Evolutionary conservation across 495 filamentous ascomycete species (phyloP), one percentile per base, ranked within the genome.

Genomic region (Penicillium paradoxum): DNA sequence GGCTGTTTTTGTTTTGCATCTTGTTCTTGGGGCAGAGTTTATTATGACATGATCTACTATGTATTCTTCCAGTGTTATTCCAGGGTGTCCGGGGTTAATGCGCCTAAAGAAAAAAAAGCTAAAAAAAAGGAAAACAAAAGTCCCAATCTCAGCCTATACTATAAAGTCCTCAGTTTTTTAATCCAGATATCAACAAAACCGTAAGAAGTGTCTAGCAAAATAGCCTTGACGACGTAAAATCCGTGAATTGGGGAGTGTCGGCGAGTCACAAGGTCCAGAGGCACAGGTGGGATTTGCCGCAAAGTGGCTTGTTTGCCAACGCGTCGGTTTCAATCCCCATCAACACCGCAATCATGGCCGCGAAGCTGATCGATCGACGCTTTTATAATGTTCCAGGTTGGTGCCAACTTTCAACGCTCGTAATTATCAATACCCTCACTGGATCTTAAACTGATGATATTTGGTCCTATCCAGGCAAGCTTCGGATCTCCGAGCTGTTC

Each of bases 401-500:
- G 60, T 58, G 17, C 45, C 6, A 6, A 6, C 11, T 27, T 27
- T 27, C 24, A 27, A 27, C 21, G 25, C 6, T 32, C 11, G 6
- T 24, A 6, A 25, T 11, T 5, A 32, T 5, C 11, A 29, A 0
- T 8, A 17, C 14, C 41, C 22, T 21, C 18, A n/a, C 32, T 17
- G 10, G 25, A 10, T 13, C 27, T 8, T 4, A 33, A n/a, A 29
- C 52, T 64, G 24, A 64, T 29, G 3, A n/a, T 29, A 40, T 22
- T 17, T 39, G 22, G 14, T n/a, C 7, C 41, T 29, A 17, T 34
- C 6, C 53, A 90, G 90, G 90, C 29, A 88, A 84, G 63, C 72
- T 95, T 8, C 79, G 79, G 39, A 79, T 95, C 40, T 84, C 83
- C 2, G 90, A 95, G 65, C 77, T 90, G 49, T 87, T 89, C 73